These are phyloP conservation scores for Fusarium floridanum DNA, from an alignment of 2,329 filamentous ascomycete species.

Conservation along the genomic window DNA sequence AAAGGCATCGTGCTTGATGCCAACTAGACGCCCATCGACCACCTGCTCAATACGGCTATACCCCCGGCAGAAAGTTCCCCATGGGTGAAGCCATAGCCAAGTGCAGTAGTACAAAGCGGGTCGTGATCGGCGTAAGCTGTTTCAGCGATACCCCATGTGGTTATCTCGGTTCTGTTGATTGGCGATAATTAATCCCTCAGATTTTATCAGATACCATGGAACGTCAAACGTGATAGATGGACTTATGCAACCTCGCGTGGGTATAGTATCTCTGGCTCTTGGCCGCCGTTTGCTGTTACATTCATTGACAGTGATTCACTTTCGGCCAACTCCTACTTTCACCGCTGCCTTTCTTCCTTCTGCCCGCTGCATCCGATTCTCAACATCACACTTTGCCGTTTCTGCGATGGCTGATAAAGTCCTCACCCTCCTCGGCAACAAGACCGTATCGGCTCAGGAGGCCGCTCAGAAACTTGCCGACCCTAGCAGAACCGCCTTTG, in stretches of 20 bases:
- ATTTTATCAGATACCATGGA: conserved; percentile 1
- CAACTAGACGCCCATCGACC: conserved; percentile 7
- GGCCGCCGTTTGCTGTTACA: conserved; percentile 9
- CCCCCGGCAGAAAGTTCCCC: conserved; percentile 17
- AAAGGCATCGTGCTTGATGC: neutral
- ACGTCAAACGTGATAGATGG: conserved; percentile 2
- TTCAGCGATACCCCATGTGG: conserved; percentile 38
- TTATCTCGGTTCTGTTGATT: conserved; percentile 32
- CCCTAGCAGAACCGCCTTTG: conserved; percentile 21
- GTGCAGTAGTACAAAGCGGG: conserved; percentile 17
- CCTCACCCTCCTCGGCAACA: conserved; percentile 9
- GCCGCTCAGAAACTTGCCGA: conserved; percentile 25
- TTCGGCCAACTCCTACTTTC: neutral
- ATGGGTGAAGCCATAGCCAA: conserved; percentile 15
- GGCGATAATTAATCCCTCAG: conserved; percentile 21
- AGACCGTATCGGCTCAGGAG: conserved; percentile 17
- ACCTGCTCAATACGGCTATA: conserved; percentile 39
- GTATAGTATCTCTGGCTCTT: conserved; percentile 1
- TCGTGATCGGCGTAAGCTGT: conserved; percentile 36
- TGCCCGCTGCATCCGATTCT: neutral
- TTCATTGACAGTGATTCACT: neutral
- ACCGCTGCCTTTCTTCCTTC: neutral
- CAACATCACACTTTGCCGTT: neutral
- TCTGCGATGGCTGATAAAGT: conserved; percentile 29
- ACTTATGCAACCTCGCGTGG: neutral